Evolutionary conservation across 179 eudicot genomes (phyloP), one percentile per base, ranked within the genome.

Genomic region (Carnegiea gigantea): DNA sequence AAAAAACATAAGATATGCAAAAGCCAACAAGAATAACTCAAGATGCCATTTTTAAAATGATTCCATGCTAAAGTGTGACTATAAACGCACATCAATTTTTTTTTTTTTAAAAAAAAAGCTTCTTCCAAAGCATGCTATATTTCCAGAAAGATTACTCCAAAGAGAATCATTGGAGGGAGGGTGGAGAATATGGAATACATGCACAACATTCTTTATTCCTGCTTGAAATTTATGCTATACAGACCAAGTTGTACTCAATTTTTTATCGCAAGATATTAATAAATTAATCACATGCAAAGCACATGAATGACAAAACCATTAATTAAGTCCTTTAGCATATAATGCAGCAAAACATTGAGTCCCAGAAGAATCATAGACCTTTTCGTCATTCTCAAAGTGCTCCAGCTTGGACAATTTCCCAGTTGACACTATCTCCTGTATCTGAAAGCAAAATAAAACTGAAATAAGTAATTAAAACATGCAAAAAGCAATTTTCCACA

Each of bases 351-450:
- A 70, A 57, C 36, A 13, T 28, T 11, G 67, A 78, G 26, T 67
- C 10, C 73, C 21, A 17, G 44, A 70, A 70, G 73, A 23, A 43
- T 60, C 40, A 73, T 77, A 38, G 24, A 94, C 98, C 98, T 92
- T 96, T 86, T 93, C 98, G 86, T 96, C 97, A 72, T 87, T 89
- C 90, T 94, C 97, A 78, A 96, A 96, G 88, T 96, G 94, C 84
- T 96, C 98, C 92, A 96, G 84, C 91, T 96, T 96, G 70, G 97
- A 93, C 70, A 96, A 88, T 85, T 88, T 94, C 77, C 98, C 98
- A 64, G 99, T 94, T 78, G 84, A 88, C 76, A 92, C 93, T 77
- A 96, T 94, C 88, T 96, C 99, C 79, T 92, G 95, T 84, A 96
- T 94, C 99, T 96, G 93, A 81, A 87, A 84, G 59, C 23, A 67